Percentiles rank a stretch among this genome's conserved stretches.
These are phyloP conservation scores for Sphaerobolus stellatus DNA, from an alignment of 1,284 basidiomycete species.

Conservation along the genomic window DNA sequence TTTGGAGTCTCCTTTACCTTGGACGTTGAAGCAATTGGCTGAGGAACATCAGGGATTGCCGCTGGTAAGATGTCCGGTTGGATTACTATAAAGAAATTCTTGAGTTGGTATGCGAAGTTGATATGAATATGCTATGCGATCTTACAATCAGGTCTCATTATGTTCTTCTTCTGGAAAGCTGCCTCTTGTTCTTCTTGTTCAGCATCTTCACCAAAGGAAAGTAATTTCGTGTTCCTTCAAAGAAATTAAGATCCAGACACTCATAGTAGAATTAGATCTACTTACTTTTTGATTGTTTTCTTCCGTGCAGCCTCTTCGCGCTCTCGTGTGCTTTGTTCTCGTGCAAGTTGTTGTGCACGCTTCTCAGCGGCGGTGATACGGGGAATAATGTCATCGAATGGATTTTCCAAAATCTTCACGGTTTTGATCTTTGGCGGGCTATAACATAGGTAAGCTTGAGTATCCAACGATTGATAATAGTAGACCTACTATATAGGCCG, in stretches of 20 bases:
- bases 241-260: slow-evolving; percentile 6
- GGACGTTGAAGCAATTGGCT: slow-evolving; percentile 1
- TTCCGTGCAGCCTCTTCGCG: slow-evolving; percentile 72
- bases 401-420: slow-evolving; percentile 86
- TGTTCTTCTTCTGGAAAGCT: slow-evolving; percentile 72
- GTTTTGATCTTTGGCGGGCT: slow-evolving; percentile 89
- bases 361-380: slow-evolving; percentile 95
- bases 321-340: slow-evolving; percentile 72
- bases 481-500: slow-evolving; percentile 78
- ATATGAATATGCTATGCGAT: slow-evolving; percentile 16
- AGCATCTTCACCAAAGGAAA: slow-evolving; percentile 82
- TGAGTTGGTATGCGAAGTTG: not conserved
- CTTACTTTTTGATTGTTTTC: slow-evolving; percentile 82
- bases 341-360: slow-evolving; percentile 75
- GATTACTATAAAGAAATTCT: slow-evolving; percentile 1
- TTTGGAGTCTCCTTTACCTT: slow-evolving; percentile 1
- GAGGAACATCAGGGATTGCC: slow-evolving; percentile 16
- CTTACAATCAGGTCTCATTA: slow-evolving; percentile 79
- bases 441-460: slow-evolving; percentile 6
- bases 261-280: slow-evolving; percentile 4
- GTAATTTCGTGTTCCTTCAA: slow-evolving; percentile 76
- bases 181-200: slow-evolving; percentile 49
- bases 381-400: slow-evolving; percentile 92
- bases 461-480: not conserved
- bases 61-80: not conserved